Evolutionary conservation across 2,329 filamentous ascomycete species (phyloP).

Genomic region (Aspergillus tubingensis): DNA sequence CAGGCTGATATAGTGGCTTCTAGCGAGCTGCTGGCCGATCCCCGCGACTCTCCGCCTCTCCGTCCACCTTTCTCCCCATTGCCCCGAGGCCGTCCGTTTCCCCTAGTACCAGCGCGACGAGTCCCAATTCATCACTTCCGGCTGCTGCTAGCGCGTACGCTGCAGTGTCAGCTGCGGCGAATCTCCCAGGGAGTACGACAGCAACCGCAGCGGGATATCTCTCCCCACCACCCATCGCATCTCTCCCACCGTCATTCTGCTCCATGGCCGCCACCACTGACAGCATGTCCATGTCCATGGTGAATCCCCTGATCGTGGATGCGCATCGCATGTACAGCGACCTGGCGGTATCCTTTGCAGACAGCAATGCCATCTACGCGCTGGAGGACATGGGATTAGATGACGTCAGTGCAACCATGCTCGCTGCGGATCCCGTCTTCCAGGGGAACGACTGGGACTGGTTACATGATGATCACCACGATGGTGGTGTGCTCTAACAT

Average conservation of each 20-base stretch:
- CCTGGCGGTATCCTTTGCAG: not conserved
- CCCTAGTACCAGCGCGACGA: not conserved
- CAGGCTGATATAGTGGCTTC: slow-evolving; percentile 19
- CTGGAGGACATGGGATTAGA: slow-evolving; percentile 5
- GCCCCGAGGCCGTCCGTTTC: slow-evolving; percentile 21
- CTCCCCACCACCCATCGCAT: not conserved
- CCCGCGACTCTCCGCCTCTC: slow-evolving; percentile 12
- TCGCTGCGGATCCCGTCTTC: slow-evolving; percentile 8
- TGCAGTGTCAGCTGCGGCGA: too few species aligned
- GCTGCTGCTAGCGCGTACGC: not conserved
- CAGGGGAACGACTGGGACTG: slow-evolving; percentile 11
- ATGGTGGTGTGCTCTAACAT: slow-evolving; percentile 13
- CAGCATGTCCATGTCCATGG: slow-evolving; percentile 10
- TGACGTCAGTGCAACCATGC: not conserved
- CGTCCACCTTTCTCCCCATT: slow-evolving; percentile 20
- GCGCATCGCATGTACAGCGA: not conserved
- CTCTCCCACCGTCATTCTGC: slow-evolving; percentile 11
- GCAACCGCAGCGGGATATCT: not conserved
- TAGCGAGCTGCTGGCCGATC: slow-evolving; percentile 20
- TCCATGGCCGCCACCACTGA: slow-evolving; percentile 11
- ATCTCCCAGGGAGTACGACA: too few species aligned
- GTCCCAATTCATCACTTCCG: not conserved
- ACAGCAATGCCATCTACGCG: not conserved
- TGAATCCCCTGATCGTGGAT: slow-evolving; percentile 8
- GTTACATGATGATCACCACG: slow-evolving; percentile 5